phyloP scores from a whole-genome alignment of 176 grass and related monocot species.

The Phoenix roebelenii region DNA sequence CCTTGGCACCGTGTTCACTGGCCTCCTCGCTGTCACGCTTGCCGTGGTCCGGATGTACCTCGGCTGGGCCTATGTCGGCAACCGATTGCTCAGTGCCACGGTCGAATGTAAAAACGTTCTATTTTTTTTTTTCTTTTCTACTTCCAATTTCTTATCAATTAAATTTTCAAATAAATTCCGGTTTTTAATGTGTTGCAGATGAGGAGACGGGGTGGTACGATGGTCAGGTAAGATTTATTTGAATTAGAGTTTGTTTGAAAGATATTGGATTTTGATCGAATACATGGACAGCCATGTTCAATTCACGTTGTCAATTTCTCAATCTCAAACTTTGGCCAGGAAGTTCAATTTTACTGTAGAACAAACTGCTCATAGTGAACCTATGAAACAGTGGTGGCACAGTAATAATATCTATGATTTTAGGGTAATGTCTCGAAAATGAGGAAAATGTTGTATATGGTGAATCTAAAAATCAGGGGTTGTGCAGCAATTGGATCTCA shows the following conservation, averaged over 20 bases:
- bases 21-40: slow-evolving; percentile 74
- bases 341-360: not conserved
- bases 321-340: not conserved
- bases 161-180: not conserved
- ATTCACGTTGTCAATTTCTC: too few species aligned
- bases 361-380: too few species aligned
- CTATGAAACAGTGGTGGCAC: too few species aligned
- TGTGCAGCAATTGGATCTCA: too few species aligned
- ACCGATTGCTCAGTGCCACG: slow-evolving; percentile 84
- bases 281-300: too few species aligned
- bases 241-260: too few species aligned
- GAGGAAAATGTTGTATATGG: too few species aligned
- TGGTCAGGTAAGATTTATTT: slow-evolving; percentile 51
- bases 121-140: not conserved
- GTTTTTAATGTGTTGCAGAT: slow-evolving; percentile 35
- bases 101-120: slow-evolving; percentile 66
- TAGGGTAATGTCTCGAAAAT: too few species aligned
- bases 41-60: slow-evolving; percentile 89
- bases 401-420: too few species aligned
- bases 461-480: too few species aligned
- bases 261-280: too few species aligned
- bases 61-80: slow-evolving; percentile 92
- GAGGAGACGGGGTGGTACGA: slow-evolving; percentile 99
- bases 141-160: not conserved
- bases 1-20: slow-evolving; percentile 53